Base-by-base conservation (phyloP, 805 yeast species). In the Candida gorgasii region DNA sequence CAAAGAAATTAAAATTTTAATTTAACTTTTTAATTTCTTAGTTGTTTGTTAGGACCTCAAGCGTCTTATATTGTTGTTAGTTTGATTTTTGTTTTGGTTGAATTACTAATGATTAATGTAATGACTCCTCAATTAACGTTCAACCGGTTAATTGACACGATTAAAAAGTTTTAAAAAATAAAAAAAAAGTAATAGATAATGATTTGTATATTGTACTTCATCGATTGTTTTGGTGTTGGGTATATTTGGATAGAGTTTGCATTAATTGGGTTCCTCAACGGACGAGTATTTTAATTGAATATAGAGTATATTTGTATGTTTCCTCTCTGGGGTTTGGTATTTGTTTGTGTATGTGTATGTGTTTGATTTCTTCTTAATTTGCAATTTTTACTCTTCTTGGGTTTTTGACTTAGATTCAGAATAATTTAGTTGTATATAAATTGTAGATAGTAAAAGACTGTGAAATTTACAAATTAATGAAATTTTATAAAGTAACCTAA, bases 1-100 rank as follows among this genome's bases (percentile, higher is more conserved):
- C 97, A 74, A 89, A 85, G 78, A 74, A 76, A 59, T 80, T 86
- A 69, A 72, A 69, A 57, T 76, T 75, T 49, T 85, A 82, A 72
- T 26, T 24, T 24, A 11, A 24, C 12, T 11, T 19, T 20, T n/a
- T 41, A 6, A 4, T 7, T 19, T 39, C n/a, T 7, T 29, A 11
- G 5, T 29, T 22, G 22, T 35, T 43, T 39, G 36, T 34, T 42
- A 30, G 45, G n/a, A n/a, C n/a, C n/a, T n/a, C n/a, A n/a, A n/a
- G n/a, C n/a, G n/a, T n/a, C n/a, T n/a, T n/a, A n/a, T n/a, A n/a
- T n/a, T 24, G 28, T 24, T 24, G 28, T 24, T 34, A 11, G 12
- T 45, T 43, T 27, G 28, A 16, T 39, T 22, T 5, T 31, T 17
- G 37, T 36, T 42, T 43, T 43, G 46, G 46, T 42, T 42, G 47